Conservation (phyloP, 2,329 filamentous ascomycete species). For the Aspergillus intermedius region DNA sequence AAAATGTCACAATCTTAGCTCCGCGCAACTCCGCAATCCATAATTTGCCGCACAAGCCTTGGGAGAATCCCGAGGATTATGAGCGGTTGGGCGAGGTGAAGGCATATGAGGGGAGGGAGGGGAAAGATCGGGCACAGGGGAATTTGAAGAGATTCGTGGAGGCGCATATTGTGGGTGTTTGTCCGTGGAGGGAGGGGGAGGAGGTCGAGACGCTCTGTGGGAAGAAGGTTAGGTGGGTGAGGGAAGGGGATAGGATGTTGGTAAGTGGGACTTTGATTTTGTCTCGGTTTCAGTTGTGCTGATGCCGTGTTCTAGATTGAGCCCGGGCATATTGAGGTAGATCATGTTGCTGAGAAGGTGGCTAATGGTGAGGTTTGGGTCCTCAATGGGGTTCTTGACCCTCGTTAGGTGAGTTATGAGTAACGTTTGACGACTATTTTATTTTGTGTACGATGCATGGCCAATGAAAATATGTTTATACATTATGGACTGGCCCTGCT, state of each 20-base stretch:
- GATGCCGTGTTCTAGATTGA: slow-evolving; percentile 40
- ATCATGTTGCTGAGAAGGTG: slow-evolving; percentile 65
- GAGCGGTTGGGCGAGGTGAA: slow-evolving; percentile 52
- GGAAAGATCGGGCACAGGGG: slow-evolving; percentile 65
- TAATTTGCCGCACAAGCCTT: slow-evolving; percentile 69
- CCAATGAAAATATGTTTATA: too few species aligned
- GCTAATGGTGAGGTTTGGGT: slow-evolving; percentile 89
- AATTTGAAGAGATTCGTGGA: slow-evolving; percentile 80
- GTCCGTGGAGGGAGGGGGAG: slow-evolving; percentile 65
- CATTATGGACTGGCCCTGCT: too few species aligned
- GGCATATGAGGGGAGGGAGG: slow-evolving; percentile 69
- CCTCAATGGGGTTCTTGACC: slow-evolving; percentile 55
- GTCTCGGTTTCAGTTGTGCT: background rate
- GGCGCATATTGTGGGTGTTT: slow-evolving; percentile 68
- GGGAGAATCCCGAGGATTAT: slow-evolving; percentile 65
- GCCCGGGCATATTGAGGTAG: slow-evolving; percentile 73
- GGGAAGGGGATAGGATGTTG: slow-evolving; percentile 55
- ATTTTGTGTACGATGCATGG: background rate
- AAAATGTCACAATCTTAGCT: slow-evolving; percentile 79
- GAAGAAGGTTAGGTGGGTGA: slow-evolving; percentile 76
- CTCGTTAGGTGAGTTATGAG: slow-evolving; percentile 21
- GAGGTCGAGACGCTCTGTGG: slow-evolving; percentile 64
- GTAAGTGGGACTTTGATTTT: slow-evolving; percentile 41
- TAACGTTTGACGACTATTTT: slow-evolving; percentile 9
- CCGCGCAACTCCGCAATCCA: slow-evolving; percentile 79